Base-by-base conservation (phyloP, 2,329 filamentous ascomycete genomes). In the Fusarium staphyleae region DNA sequence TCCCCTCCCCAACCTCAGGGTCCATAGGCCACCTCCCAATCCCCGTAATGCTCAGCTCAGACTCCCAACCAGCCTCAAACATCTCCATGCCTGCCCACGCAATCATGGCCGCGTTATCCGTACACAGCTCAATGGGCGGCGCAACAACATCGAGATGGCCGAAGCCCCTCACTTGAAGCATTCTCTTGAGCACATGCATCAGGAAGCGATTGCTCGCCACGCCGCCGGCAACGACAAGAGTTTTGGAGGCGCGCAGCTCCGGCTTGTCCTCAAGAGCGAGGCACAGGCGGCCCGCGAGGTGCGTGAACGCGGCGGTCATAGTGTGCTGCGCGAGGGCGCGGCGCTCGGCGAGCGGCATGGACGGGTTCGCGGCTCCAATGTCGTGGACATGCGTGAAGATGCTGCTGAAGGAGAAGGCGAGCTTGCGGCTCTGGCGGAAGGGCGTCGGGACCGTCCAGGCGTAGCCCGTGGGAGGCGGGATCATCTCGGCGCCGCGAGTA, bases 91-190 rank as follows among this genome's bases (percentile, higher is more conserved):
- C 95, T 1, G 93, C 81, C 93, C 95, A 98, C 2, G 89, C 93
- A 70, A 98, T 93, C 95, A 99, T 99, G 40, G 92, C 91, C 11
- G 95, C 95, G 73, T 99, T 98, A 69, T 99, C 95, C 0, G 91
- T 97, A 70, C 95, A 98, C 46, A 93, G 79, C 34, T 80, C 78
- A 9, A 84, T 74, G 3, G 92, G 92, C n/a, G 95, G 93, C 48
- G 88, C 89, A 24, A 87, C 74, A 7, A 97, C 72, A 10, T 79
- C 66, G 22, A 96, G 71, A 59, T 84, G 65, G 0, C 70, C 68
- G 67, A 85, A 87, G 0, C 90, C 90, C 35, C 88, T 82, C n/a
- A 78, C 82, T 59, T 87, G 81, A 34, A 97, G 71, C 36, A 78
- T 77, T 6, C 70, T 55, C 28, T 78, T 74, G 47, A 86, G 69